These are phyloP conservation scores for Ophiocordyceps robertsii DNA, from an alignment of 2,329 filamentous ascomycete genomes.

Conservation along the genomic window DNA sequence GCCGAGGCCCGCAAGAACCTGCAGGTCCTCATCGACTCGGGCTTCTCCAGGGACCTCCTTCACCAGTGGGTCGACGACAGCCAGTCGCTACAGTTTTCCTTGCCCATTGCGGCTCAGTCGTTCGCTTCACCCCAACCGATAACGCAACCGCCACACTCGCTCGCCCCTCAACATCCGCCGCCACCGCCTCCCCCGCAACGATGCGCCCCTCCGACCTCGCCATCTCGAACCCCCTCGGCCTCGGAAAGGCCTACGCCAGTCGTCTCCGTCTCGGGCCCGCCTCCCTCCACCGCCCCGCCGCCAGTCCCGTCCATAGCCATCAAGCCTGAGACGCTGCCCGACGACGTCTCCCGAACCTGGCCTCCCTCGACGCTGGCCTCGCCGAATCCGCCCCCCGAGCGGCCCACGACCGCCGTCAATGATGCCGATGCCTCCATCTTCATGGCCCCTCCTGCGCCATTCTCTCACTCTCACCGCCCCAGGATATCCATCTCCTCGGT, in stretches of 20 bases:
- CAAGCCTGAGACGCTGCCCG: conserved; percentile 15
- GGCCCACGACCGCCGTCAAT: conserved; percentile 1
- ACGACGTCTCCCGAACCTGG: conserved; percentile 14
- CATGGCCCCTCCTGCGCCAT: conserved; percentile 21
- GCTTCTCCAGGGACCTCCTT: conserved; percentile 27
- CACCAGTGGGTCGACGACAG: conserved; percentile 26
- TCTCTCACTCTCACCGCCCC: conserved; percentile 23
- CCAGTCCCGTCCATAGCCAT: conserved; percentile 12
- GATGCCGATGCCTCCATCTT: conserved; percentile 15
- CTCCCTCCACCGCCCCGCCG: conserved; percentile 4
- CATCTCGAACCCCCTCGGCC: conserved; percentile 1
- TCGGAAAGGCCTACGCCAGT: not conserved
- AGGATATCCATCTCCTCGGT: conserved; percentile 35
- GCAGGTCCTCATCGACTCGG: conserved; percentile 30
- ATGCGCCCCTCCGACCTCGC: conserved; percentile 3
- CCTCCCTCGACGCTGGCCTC: conserved; percentile 2
- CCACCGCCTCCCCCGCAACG: conserved; percentile 9
- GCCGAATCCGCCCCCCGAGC: conserved; percentile 3
- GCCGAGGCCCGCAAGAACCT: conserved; percentile 31
- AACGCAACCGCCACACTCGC: conserved; percentile 6
- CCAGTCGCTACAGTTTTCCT: conserved; percentile 18
- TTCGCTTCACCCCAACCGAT: conserved; percentile 6
- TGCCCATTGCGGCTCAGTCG: conserved; percentile 5
- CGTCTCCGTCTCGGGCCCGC: conserved; percentile 5
- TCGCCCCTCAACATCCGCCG: conserved; percentile 13